Percentiles rank a stretch among this genome's conserved stretches.
phyloP scores from a whole-genome alignment of 1,139 yeast species.

The Saccharomyces pastorianus region DNA sequence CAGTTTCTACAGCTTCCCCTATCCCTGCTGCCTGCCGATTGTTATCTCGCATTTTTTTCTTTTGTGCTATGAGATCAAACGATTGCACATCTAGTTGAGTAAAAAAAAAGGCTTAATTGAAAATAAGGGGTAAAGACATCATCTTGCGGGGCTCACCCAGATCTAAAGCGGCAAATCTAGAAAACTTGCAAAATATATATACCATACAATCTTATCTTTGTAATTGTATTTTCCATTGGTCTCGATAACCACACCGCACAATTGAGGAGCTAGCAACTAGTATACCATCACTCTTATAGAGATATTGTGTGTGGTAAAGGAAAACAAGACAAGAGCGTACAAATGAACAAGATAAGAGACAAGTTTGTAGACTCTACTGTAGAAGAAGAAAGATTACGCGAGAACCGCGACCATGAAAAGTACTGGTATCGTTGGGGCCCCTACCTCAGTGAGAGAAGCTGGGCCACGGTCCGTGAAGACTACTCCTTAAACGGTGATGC shows the following conservation, averaged over 20 bases:
- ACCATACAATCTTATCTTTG: background rate
- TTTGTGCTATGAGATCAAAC: background rate
- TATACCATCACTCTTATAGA: background rate
- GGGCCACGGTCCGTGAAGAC: conserved; percentile 93
- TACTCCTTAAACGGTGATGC: conserved; percentile 85
- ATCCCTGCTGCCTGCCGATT: background rate
- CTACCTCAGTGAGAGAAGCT: conserved; percentile 80
- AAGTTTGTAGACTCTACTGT: conserved; percentile 37
- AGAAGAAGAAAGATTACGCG: conserved; percentile 63
- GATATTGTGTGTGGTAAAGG: background rate
- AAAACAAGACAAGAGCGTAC: background rate
- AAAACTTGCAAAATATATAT: background rate
- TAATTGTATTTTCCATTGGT: background rate
- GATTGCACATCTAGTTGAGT: background rate
- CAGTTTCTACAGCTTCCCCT: background rate
- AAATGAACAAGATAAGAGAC: conserved; percentile 17
- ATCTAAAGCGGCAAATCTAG: background rate
- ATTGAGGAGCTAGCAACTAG: background rate
- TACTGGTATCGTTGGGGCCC: conserved; percentile 93
- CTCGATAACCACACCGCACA: background rate
- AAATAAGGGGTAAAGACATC: background rate
- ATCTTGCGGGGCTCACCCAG: background rate
- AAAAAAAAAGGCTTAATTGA: background rate
- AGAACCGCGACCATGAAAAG: conserved; percentile 48
- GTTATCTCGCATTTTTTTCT: background rate